Conservation (phyloP, 2,329 filamentous ascomycete genomes). For the Aureobasidium sp. region DNA sequence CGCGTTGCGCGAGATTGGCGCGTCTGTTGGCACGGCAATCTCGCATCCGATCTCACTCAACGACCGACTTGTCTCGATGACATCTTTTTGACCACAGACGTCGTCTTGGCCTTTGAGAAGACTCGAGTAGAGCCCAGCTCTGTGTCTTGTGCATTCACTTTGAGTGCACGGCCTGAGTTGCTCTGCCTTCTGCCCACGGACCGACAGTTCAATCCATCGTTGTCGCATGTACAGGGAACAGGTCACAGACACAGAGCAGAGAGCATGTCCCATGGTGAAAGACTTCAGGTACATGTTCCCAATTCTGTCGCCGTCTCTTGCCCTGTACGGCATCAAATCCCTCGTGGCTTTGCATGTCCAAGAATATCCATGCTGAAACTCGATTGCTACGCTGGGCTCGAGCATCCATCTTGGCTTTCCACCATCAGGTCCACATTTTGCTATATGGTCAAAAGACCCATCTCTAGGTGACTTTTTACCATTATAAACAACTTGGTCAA, state of each 20-base stretch:
- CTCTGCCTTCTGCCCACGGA: not conserved
- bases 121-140: not conserved
- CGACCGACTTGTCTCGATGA: not conserved
- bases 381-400: not conserved
- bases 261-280: not conserved
- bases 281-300: not conserved
- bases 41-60: not conserved
- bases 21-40: conserved; percentile 3
- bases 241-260: not conserved
- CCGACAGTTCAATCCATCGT: not conserved
- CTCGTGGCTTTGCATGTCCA: not conserved
- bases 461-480: not conserved
- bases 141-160: not conserved
- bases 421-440: not conserved
- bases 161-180: not conserved
- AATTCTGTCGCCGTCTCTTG: not conserved
- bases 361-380: conserved; percentile 4
- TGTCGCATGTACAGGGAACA: not conserved
- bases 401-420: not conserved
- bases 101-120: not conserved
- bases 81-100: not conserved
- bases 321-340: not conserved
- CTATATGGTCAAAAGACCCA: not conserved
- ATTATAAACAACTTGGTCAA: not conserved
- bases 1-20: not conserved